A percentile compares a stretch with the other conserved stretches of the same genome.
These are phyloP conservation scores for Pilasporangium apinafurcum DNA, from an alignment of 352 stramenopile genomes.

Conservation along the genomic window DNA sequence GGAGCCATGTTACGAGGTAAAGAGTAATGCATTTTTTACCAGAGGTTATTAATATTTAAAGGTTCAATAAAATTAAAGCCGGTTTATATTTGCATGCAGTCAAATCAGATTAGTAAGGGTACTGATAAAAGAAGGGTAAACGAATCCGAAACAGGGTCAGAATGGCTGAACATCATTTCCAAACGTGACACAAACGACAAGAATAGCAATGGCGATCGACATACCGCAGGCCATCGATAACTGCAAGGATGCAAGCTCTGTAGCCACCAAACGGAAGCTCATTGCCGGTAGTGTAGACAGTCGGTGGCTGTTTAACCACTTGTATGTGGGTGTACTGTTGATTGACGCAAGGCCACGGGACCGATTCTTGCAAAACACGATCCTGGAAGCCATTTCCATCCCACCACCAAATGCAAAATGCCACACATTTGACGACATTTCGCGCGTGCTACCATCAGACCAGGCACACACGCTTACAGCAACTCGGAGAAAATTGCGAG, in stretches of 20 bases:
- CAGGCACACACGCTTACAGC: conserved; percentile 14
- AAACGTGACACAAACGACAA: not conserved
- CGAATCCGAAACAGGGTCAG: no score
- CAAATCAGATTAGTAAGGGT: no score
- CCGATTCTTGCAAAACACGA: conserved; percentile 23
- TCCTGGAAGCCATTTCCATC: conserved; percentile 49
- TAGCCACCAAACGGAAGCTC: conserved; percentile 9
- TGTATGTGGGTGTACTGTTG: conserved; percentile 53
- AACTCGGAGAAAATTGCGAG: conserved; percentile 31
- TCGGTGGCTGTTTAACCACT: conserved; percentile 73
- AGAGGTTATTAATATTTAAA: no score
- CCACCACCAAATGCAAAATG: conserved; percentile 14
- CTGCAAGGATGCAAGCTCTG: not conserved
- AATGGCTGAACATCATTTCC: no score
- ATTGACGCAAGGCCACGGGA: conserved; percentile 39
- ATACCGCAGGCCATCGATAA: not conserved
- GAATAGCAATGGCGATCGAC: not conserved
- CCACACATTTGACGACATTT: conserved; percentile 12
- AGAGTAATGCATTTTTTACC: no score
- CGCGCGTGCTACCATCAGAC: conserved; percentile 11
- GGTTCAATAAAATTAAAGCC: no score
- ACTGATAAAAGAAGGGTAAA: no score
- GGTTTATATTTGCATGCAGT: no score
- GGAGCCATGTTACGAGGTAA: no score
- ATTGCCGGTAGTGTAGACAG: conserved; percentile 28